Evolutionary conservation across 495 filamentous ascomycete genomes (phyloP), one percentile per base, ranked within the genome.

Genomic region (Hyaloscypha finlandica): DNA sequence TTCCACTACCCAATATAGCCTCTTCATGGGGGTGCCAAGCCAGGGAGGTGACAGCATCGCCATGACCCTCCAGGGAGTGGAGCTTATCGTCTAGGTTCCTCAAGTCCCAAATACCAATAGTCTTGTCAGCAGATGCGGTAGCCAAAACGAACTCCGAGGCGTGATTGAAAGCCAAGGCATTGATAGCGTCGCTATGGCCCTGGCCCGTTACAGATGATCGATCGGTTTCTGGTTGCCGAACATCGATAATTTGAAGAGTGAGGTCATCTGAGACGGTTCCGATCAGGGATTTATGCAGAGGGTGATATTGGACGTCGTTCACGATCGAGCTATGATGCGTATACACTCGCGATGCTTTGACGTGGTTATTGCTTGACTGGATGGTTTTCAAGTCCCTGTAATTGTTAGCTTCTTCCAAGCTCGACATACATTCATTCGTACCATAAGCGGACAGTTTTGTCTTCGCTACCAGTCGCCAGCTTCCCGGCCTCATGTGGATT

Each of bases 241-340:
- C 84, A 77, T 99, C 96, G 60, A 98, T 82, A 61, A 99, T 90
- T 76, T 97, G 91, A 48, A 98, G 85, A 5, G 92, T 97, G 65
- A 94, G 84, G 73, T 99, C 96, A 74, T 99, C 96, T 25, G 96
- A 98, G 2, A 97, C 95, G 19, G 90, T 93, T 64, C 93, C 96
- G 62, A 99, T 92, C 63, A 96, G 86, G 61, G 86, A 86, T 45
- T 85, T 85, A 64, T 92, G 90, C 57, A 92, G 80, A 31, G 94
- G 94, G 74, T 97, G 93, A 74, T 97, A 89, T 77, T 97, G 91
- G 45, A 99, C 95, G 72, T 98, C 96, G 72, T 98, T 98, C 71
- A 99, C 96, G 48, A 93, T 92, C 4, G 95, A 89, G 31, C 81
- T 86, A 74, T 98, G 96, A 64, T 97, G 91, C 1, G 89, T 96